These are phyloP conservation scores for Quercus berberidifolia DNA, from an alignment of 306 rosid genomes.

Conservation along the genomic window DNA sequence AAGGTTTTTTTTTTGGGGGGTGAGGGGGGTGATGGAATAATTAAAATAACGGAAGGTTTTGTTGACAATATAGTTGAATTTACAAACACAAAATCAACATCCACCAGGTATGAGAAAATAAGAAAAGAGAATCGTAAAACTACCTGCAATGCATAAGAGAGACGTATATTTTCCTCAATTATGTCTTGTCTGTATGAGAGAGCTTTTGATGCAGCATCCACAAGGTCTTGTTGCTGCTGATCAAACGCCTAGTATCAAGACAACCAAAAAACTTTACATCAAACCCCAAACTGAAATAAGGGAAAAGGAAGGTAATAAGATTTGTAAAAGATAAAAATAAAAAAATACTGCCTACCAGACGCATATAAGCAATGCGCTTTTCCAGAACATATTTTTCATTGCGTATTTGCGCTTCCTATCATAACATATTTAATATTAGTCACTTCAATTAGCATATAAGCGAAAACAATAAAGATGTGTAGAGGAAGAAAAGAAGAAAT, in stretches of 20 bases:
- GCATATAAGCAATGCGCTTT: slow-evolving; percentile 97
- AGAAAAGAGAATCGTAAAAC: neutral
- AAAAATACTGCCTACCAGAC: slow-evolving; percentile 49
- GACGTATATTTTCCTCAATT: slow-evolving; percentile 95
- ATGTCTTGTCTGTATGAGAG: slow-evolving; percentile 79
- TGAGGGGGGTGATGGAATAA: neutral
- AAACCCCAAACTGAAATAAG: slow-evolving; percentile 19
- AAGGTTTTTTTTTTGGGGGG: too few relatives aligned
- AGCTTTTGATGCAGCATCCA: slow-evolving; percentile 64
- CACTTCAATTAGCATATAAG: slow-evolving; percentile 15
- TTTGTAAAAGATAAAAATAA: neutral
- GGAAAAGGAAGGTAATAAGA: slow-evolving; percentile 9
- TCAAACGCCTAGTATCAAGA: slow-evolving; percentile 49
- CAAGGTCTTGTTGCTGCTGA: slow-evolving; percentile 66
- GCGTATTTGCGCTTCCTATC: slow-evolving; percentile 77
- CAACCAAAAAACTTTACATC: slow-evolving; percentile 7
- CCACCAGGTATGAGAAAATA: slow-evolving; percentile 12
- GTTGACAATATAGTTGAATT: neutral
- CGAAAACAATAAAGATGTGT: neutral
- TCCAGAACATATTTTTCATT: slow-evolving; percentile 85
- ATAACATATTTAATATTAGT: slow-evolving; percentile 15
- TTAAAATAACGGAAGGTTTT: neutral
- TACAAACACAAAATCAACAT: slow-evolving; percentile 4
- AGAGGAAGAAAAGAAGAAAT: neutral
- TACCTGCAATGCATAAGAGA: slow-evolving; percentile 64